These are phyloP conservation scores for Croton setiger DNA, from an alignment of 441 rosid genomes.

Conservation along the genomic window DNA sequence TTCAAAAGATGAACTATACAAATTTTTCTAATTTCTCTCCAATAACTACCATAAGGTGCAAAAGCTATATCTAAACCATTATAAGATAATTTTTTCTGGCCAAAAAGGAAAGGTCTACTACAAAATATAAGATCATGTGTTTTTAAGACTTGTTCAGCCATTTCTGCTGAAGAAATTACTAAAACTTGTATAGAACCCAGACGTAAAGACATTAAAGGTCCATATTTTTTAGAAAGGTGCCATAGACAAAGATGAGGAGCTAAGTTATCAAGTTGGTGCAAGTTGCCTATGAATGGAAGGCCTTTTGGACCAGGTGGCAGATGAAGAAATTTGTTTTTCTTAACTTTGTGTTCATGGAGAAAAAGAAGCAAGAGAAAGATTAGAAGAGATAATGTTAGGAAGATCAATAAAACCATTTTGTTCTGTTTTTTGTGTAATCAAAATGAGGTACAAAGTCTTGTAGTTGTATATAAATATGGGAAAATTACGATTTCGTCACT, in stretches of 20 bases:
- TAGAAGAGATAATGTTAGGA: background rate
- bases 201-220: slow-evolving; percentile 39
- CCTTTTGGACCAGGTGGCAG: slow-evolving; percentile 34
- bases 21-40: slow-evolving; percentile 27
- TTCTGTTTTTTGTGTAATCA: too few relatives aligned
- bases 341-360: slow-evolving; percentile 8
- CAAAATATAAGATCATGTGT: slow-evolving; percentile 27
- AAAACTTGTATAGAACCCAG: slow-evolving; percentile 33
- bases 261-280: slow-evolving; percentile 27
- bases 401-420: background rate
- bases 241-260: slow-evolving; percentile 10
- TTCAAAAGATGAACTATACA: slow-evolving; percentile 23
- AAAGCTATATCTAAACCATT: slow-evolving; percentile 34
- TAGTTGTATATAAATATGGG: too few relatives aligned
- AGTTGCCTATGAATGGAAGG: slow-evolving; percentile 35
- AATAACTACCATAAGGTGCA: slow-evolving; percentile 30
- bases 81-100: slow-evolving; percentile 29
- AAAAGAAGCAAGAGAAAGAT: slow-evolving; percentile 12
- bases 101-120: slow-evolving; percentile 21
- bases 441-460: too few relatives aligned
- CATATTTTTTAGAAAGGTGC: slow-evolving; percentile 32
- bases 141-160: slow-evolving; percentile 34
- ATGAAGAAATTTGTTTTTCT: background rate
- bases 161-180: slow-evolving; percentile 36
- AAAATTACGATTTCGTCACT: too few relatives aligned